These are phyloP conservation scores for Geotrichum fermentans DNA, from an alignment of 1,139 yeast genomes.

Conservation along the genomic window DNA sequence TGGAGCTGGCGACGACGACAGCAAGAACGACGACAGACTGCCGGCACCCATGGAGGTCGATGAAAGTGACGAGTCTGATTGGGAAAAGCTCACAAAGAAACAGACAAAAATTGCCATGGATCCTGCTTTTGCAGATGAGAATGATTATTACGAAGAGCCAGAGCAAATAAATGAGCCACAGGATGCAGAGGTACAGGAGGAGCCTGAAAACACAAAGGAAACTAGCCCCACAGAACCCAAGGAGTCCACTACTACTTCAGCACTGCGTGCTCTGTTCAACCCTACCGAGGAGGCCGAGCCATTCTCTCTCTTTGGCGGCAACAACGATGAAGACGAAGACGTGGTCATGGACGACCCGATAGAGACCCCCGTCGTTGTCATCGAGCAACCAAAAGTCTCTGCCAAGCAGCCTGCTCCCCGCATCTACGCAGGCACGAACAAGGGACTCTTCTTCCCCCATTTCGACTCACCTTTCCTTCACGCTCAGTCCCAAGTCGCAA, in stretches of 20 bases:
- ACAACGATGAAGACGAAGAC: slow-evolving; percentile 22
- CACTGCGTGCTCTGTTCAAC: slow-evolving; percentile 60
- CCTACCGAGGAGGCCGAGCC: slow-evolving; percentile 37
- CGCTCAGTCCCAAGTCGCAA: slow-evolving; percentile 74
- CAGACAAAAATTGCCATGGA: slow-evolving; percentile 29
- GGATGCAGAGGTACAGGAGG: slow-evolving; percentile 14
- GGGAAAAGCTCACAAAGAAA: slow-evolving; percentile 22
- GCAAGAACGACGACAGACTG: slow-evolving; percentile 22
- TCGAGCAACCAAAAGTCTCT: slow-evolving; percentile 30
- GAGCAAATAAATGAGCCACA: slow-evolving; percentile 4
- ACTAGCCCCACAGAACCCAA: neutral
- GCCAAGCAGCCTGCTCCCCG: neutral
- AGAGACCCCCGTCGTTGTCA: slow-evolving; percentile 26
- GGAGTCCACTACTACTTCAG: slow-evolving; percentile 22
- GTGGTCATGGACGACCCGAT: slow-evolving; percentile 17
- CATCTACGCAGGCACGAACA: slow-evolving; percentile 23
- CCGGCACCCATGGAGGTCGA: slow-evolving; percentile 28
- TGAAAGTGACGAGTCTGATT: slow-evolving; percentile 28
- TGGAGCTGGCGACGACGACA: slow-evolving; percentile 29
- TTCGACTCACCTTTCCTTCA: slow-evolving; percentile 77
- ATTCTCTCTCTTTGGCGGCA: slow-evolving; percentile 30
- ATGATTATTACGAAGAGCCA: neutral
- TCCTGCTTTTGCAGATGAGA: slow-evolving; percentile 42
- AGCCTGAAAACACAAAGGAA: slow-evolving; percentile 26
- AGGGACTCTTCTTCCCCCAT: slow-evolving; percentile 78